Evolutionary conservation across 768 basidiomycete genomes (phyloP).

Genomic region (Auricularia cornea): DNA sequence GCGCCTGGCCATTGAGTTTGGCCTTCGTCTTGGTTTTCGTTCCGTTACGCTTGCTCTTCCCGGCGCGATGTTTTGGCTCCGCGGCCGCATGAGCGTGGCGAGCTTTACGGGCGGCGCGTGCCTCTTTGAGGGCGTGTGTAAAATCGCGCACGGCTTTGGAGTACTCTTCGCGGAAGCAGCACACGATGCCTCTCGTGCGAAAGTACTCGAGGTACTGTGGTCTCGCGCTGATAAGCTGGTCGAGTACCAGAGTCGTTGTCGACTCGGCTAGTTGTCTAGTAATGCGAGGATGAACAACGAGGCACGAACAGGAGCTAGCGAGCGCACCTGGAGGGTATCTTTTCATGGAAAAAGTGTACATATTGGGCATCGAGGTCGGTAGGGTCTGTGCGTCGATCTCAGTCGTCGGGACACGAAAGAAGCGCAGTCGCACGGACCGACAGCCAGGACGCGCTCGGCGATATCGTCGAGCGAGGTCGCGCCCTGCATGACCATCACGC

Average conservation of each 20-base stretch:
- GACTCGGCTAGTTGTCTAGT: conserved; percentile 77
- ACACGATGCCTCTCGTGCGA: conserved; percentile 84
- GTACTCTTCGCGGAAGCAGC: conserved; percentile 83
- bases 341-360: conserved; percentile 91
- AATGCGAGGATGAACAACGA: conserved; percentile 12
- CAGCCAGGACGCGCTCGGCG: conserved; percentile 76
- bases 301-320: conserved; percentile 8
- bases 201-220: conserved; percentile 80
- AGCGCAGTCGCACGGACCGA: conserved; percentile 33
- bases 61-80: conserved; percentile 28
- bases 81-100: conserved; percentile 40
- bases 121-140: conserved; percentile 71
- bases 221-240: conserved; percentile 63
- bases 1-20: conserved; percentile 49
- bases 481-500: conserved; percentile 93
- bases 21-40: conserved; percentile 32
- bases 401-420: not conserved
- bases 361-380: conserved; percentile 73
- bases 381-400: conserved; percentile 43
- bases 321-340: conserved; percentile 81
- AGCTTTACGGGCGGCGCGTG: conserved; percentile 61
- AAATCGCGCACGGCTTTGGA: conserved; percentile 67
- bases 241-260: conserved; percentile 67
- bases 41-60: conserved; percentile 43
- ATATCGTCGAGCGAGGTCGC: conserved; percentile 88